Base-by-base conservation (phyloP, 2,329 filamentous ascomycete species). In the Nothomitra cinnamomea region DNA sequence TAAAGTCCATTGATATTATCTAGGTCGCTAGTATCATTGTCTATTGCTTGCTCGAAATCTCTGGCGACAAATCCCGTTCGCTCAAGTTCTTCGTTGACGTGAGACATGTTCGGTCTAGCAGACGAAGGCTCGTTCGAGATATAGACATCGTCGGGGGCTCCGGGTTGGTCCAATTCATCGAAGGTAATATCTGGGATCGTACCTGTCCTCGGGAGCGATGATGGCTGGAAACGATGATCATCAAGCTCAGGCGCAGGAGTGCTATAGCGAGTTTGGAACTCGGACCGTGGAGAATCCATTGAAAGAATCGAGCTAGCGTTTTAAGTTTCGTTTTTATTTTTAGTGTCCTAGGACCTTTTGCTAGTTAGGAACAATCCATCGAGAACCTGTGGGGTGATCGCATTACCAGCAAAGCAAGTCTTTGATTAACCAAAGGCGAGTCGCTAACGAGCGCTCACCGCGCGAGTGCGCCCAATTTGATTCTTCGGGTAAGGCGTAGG, bases 241-340 rank as follows among this genome's bases (percentile, higher is more conserved):
- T 95, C 87, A 49, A 95, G 76, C 64, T 89, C 83, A 57, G 83
- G 82, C 57, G 88, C 79, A 13, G 85, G 84, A 54, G 83, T 82
- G 67, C 79, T 79, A 68, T 83, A 87, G 61, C 81, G 77, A 61
- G 77, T 76, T 62, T 79, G 64, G 72, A 58, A 66, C 82, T 79
- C 76, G 76, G 88, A 94, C 79, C 64, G 71, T 71, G 76, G 68
- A 57, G 72, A 73, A 64, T 77, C 74, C 53, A 69, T 67, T 72
- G 22, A 13, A 17, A 15, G 22, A 32, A 49, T 24, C 15, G 2
- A 8, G 4, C 45, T 49, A 19, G 5, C 3, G 2, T 32, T 35
- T 6, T n/a, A 13, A 43, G n/a, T 50, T 12, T 35, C 24, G 13
- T 42, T 17, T 32, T 21, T 42, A 15, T 40, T 25, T 5, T n/a